Percentiles rank a stretch among this genome's conserved stretches.
phyloP scores from a whole-genome alignment of 352 stramenopile species.

The Blastocystis sp. region DNA sequence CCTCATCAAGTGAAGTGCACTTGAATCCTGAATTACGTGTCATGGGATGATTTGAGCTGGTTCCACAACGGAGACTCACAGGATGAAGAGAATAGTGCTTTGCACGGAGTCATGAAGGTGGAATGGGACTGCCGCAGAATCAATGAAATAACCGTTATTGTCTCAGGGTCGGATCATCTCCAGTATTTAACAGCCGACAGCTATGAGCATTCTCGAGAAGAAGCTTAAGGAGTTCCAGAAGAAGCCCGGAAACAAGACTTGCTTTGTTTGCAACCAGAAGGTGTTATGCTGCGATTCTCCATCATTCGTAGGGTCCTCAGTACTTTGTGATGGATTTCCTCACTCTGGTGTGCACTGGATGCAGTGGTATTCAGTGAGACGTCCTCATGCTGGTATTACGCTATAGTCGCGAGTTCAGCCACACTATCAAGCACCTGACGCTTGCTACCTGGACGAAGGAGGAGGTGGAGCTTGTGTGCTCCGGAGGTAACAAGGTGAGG shows the following conservation, averaged over 20 bases:
- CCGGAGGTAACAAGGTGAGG: slow-evolving; percentile 58
- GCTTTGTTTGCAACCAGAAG: slow-evolving; percentile 66
- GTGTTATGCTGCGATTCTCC: not conserved
- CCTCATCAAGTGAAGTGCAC: too few relatives aligned
- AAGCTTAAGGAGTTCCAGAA: slow-evolving; percentile 65
- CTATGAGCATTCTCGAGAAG: slow-evolving; percentile 29
- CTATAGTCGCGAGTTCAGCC: slow-evolving; percentile 50
- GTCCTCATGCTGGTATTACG: not conserved
- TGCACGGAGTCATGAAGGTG: too few relatives aligned
- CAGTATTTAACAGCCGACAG: not conserved
- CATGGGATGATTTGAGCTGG: too few relatives aligned
- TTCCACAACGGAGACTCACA: too few relatives aligned
- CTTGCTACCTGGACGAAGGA: slow-evolving; percentile 61
- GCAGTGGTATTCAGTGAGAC: slow-evolving; percentile 34
- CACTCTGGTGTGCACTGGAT: slow-evolving; percentile 60
- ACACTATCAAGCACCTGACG: slow-evolving; percentile 56
- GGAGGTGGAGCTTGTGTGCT: slow-evolving; percentile 27
- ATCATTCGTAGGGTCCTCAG: slow-evolving; percentile 42
- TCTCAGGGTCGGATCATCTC: not conserved
- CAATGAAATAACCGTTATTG: slow-evolving; percentile 4
- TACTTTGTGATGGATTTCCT: slow-evolving; percentile 68
- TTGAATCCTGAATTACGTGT: too few relatives aligned
- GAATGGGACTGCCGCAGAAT: not conserved
- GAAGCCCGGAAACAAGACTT: slow-evolving; percentile 54
- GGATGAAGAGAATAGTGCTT: too few relatives aligned